Evolutionary conservation across 1,284 basidiomycete genomes (phyloP), one percentile per base, ranked within the genome.

Genomic region (Inonotus obliquus): DNA sequence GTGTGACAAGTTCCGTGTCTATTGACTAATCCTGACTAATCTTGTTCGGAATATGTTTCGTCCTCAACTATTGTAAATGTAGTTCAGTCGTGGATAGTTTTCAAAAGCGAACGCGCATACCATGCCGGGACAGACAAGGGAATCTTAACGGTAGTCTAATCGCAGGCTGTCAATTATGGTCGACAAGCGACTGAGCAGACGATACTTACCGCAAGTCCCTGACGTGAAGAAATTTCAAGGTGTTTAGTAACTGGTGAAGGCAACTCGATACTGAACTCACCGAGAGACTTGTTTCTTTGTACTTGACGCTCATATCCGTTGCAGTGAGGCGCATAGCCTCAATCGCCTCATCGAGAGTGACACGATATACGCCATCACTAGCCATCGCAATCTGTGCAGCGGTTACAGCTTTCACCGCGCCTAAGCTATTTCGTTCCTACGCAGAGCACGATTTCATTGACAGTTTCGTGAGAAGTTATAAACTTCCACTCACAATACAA

Each of bases 331-430:
- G 81, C 91, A 97, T 97, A 1, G 96, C 96, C 71, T 94, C 92
- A 61, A 98, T 98, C 0, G 96, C 96, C 73, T 98, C 94, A 71
- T 98, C 96, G 25, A 98, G 79, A 0, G 89, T 91, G 52, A 96
- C 92, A 32, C 87, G 86, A 69, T 95, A 93, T 6, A 92, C 82
- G 0, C 93, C 94, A 68, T 91, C 83, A 64, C 89, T 91, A 1
- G 95, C 94, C 82, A 98, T 88, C 1, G 96, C 94, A 3, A 98
- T 81, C 70, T 98, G 96, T 7, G 94, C 92, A n/a, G 92, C 92
- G 2, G 91, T 94, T 51, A 94, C 82, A 6, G 92, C 92, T 73
- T 94, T 94, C 52, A 94, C 92, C 52, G 92, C 92, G 74, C 93
- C 94, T 19, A 95, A 75, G 69, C 90, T 92, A 70, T 94, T 95